These are phyloP conservation scores for Acarospora socialis DNA, from an alignment of 2,329 filamentous ascomycete genomes.

Conservation along the genomic window DNA sequence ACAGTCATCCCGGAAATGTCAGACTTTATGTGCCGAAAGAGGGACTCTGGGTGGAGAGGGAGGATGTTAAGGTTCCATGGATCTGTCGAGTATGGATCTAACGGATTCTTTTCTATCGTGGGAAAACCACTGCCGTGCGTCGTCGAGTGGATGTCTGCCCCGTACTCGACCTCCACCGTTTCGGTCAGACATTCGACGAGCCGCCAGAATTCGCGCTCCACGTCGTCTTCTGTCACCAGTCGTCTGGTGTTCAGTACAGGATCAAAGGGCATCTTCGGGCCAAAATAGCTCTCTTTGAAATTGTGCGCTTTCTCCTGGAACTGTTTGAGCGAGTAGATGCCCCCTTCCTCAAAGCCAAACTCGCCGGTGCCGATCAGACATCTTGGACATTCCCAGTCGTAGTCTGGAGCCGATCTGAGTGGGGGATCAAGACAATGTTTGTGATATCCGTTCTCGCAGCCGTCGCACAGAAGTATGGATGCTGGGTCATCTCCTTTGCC, in stretches of 20 bases:
- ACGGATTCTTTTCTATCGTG: slow-evolving; percentile 79
- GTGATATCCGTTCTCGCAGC: slow-evolving; percentile 81
- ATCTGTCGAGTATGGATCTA: slow-evolving; percentile 73
- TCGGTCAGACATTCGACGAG: slow-evolving; percentile 88
- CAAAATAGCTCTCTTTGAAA: slow-evolving; percentile 91
- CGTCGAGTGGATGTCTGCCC: slow-evolving; percentile 93
- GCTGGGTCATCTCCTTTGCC: slow-evolving; percentile 60
- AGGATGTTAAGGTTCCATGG: slow-evolving; percentile 94
- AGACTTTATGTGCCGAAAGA: slow-evolving; percentile 94
- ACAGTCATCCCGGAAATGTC: slow-evolving; percentile 99
- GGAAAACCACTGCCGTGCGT: slow-evolving; percentile 96
- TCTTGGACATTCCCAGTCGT: slow-evolving; percentile 90
- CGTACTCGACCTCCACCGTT: slow-evolving; percentile 94
- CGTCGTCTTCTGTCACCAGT: slow-evolving; percentile 82
- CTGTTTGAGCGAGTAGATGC: slow-evolving; percentile 83
- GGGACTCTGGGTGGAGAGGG: slow-evolving; percentile 75
- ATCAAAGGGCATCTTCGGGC: slow-evolving; percentile 78
- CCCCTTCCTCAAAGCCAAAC: slow-evolving; percentile 94
- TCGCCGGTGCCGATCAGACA: slow-evolving; percentile 93
- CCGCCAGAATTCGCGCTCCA: slow-evolving; percentile 93
- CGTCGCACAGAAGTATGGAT: slow-evolving; percentile 69
- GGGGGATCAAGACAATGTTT: slow-evolving; percentile 80
- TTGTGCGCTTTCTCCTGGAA: slow-evolving; percentile 93
- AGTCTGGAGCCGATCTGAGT: slow-evolving; percentile 59
- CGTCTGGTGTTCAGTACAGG: slow-evolving; percentile 66